phyloP scores from a whole-genome alignment of 1,284 basidiomycete species.

The Schizophyllum commune region DNA sequence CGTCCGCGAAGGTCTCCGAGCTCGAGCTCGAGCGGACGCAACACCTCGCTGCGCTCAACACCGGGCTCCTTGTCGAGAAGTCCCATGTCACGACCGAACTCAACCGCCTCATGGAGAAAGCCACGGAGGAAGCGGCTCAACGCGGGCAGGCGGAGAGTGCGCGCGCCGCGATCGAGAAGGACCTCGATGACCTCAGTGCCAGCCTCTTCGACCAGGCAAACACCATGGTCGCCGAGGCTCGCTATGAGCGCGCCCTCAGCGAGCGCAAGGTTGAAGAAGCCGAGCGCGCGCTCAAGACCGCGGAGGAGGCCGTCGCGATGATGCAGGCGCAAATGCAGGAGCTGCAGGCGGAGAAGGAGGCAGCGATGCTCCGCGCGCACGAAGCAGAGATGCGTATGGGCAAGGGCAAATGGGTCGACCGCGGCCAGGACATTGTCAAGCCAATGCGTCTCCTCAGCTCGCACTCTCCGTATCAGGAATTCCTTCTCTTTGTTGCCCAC shows the following conservation, averaged over 20 bases:
- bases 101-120: slow-evolving; percentile 87
- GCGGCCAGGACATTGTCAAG: slow-evolving; percentile 12
- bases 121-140: slow-evolving; percentile 89
- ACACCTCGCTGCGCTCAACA: slow-evolving; percentile 75
- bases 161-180: slow-evolving; percentile 76
- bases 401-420: slow-evolving; percentile 62
- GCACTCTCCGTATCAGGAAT: slow-evolving; percentile 83
- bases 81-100: slow-evolving; percentile 88
- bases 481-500: slow-evolving; percentile 75
- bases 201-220: slow-evolving; percentile 84
- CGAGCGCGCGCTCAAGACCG: slow-evolving; percentile 73
- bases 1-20: slow-evolving; percentile 56
- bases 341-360: slow-evolving; percentile 57
- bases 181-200: slow-evolving; percentile 91
- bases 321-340: slow-evolving; percentile 85
- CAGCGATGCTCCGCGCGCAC: slow-evolving; percentile 40
- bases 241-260: slow-evolving; percentile 66
- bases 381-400: slow-evolving; percentile 45
- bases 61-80: slow-evolving; percentile 89
- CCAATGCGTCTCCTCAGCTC: slow-evolving; percentile 47
- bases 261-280: slow-evolving; percentile 79
- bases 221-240: slow-evolving; percentile 89
- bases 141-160: slow-evolving; percentile 87
- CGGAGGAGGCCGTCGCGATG: slow-evolving; percentile 78
- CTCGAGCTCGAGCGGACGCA: slow-evolving; percentile 72